Evolutionary conservation across 2,329 filamentous ascomycete genomes (phyloP).

Genomic region (Fusarium metavorans): DNA sequence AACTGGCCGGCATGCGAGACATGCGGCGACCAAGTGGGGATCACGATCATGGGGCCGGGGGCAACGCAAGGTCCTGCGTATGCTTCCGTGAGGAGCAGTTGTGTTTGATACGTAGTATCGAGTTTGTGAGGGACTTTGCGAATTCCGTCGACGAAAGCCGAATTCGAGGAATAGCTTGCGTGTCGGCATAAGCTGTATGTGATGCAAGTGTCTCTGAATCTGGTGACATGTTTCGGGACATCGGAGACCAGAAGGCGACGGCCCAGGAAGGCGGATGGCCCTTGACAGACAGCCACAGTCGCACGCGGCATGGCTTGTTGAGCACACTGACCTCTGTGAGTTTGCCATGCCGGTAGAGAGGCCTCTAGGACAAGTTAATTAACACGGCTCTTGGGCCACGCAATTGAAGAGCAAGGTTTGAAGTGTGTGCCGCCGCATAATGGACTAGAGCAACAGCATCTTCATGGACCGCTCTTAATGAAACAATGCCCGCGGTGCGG

Average conservation of each 20-base stretch:
- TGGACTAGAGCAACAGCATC: background rate
- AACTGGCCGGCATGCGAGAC: conserved; percentile 1
- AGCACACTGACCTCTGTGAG: background rate
- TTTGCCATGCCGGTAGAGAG: background rate
- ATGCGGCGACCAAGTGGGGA: conserved; percentile 15
- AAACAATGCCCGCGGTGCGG: conserved; percentile 18
- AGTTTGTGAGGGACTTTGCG: background rate
- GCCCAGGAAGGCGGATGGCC: conserved; percentile 1
- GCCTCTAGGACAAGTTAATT: background rate
- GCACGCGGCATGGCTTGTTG: background rate
- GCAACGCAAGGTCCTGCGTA: background rate
- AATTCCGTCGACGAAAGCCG: background rate
- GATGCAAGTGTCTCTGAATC: background rate
- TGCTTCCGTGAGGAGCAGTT: background rate
- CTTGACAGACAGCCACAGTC: conserved; percentile 7
- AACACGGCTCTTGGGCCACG: background rate
- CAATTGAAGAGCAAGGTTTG: background rate
- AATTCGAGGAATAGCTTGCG: background rate
- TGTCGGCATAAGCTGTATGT: background rate
- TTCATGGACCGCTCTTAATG: conserved; percentile 16
- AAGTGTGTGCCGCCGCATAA: background rate
- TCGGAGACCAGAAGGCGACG: background rate
- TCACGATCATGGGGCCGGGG: conserved; percentile 24
- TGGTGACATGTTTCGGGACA: background rate
- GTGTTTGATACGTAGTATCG: background rate